phyloP scores from a whole-genome alignment of 169 alveolate species.

The Theileria orientalis region DNA sequence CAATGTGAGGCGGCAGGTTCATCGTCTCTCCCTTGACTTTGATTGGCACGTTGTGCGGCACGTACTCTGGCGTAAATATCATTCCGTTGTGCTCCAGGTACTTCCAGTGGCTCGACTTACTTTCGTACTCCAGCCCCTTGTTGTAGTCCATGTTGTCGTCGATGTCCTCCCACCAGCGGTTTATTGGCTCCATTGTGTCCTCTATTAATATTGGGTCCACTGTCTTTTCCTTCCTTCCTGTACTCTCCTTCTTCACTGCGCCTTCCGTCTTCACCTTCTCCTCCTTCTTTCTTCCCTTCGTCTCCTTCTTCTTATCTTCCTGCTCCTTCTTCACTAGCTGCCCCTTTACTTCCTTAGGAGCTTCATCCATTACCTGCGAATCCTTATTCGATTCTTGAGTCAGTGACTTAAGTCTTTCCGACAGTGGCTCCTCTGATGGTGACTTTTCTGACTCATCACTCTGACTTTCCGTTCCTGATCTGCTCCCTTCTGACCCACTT shows the following conservation, averaged over 20 bases:
- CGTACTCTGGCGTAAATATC: conserved; percentile 87
- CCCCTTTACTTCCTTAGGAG: neutral
- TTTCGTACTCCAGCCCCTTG: conserved; percentile 64
- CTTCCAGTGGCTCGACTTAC: conserved; percentile 76
- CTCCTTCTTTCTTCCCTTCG: conserved; percentile 20
- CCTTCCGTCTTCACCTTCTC: conserved; percentile 20
- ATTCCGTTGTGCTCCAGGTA: conserved; percentile 89
- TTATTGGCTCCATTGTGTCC: conserved; percentile 79
- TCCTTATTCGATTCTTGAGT: no score
- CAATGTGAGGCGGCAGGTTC: conserved; percentile 90
- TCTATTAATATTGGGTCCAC: conserved; percentile 53
- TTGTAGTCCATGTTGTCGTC: conserved; percentile 60
- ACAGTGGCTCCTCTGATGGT: neutral
- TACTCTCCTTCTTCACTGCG: conserved; percentile 28
- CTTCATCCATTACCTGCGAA: neutral
- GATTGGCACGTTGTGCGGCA: conserved; percentile 81
- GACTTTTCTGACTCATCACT: neutral
- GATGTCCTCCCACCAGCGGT: conserved; percentile 85
- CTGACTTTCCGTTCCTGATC: no score
- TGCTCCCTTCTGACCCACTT: no score
- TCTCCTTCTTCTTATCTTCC: conserved; percentile 3
- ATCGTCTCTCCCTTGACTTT: conserved; percentile 85
- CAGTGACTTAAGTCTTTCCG: no score
- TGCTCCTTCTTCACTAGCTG: neutral
- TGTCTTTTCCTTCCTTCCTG: conserved; percentile 50